Base-by-base conservation (phyloP, 2,329 filamentous ascomycete genomes). In the Pseudogymnoascus sp. region DNA sequence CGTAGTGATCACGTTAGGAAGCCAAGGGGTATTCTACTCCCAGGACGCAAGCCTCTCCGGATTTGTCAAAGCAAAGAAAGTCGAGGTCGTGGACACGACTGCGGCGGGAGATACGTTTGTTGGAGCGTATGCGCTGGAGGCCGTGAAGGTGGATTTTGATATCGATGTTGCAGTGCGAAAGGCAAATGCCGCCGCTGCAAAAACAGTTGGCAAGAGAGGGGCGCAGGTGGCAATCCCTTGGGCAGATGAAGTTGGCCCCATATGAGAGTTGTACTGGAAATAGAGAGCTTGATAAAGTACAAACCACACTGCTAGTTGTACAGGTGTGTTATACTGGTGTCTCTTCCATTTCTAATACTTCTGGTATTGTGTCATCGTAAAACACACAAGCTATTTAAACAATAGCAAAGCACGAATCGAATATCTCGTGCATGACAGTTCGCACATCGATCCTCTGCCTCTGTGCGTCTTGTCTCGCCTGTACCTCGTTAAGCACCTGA, bases 401-500 rank as follows among this genome's bases (percentile, higher is more conserved):
- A 42, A 66, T 67, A 34, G 65, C 64, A 66, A 67, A 67, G 44
- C 66, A 67, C 2, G 64, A 66, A 46, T 66, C 60, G 46, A 66
- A 67, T 21, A 67, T 76, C 25, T 74, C 75, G 60, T 79, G 77
- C 77, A 79, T 80, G 16, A 80, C 76, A 0, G 76, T 74, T 21
- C 78, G 74, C 56, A 80, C 78, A 65, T 81, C 78, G 28, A 79
- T 75, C 16, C 78, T 70, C 28, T 72, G 67, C 65, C 76, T 77
- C 62, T 71, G 67, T 4, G 71, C 70, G 34, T 79, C 77, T 65
- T 81, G 78, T 28, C 78, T 71, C 5, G 73, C 73, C 68, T 80
- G 78, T 3, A 80, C 77, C 69, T 81, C 78, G 50, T 76, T 75
- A 6, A 81, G 70, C 12, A 81, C 78, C 66, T 78, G 75, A 0